A percentile compares a stretch with the other conserved stretches of the same genome.
phyloP scores from a whole-genome alignment of 2,329 filamentous ascomycete species.

The Pseudovirgaria hyperparasitica region DNA sequence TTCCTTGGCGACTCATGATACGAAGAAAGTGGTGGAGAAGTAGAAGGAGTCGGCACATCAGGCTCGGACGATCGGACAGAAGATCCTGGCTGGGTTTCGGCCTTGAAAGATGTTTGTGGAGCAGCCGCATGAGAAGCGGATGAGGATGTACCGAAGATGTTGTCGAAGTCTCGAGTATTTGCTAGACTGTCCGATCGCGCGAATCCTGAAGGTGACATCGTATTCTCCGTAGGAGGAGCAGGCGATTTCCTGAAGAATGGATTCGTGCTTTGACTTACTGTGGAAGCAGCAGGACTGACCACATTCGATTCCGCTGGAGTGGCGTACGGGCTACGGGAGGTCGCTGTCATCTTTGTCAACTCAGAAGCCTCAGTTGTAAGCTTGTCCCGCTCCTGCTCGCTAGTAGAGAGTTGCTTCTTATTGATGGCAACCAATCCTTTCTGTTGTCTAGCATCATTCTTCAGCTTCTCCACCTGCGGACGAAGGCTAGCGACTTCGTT shows the following conservation, averaged over 20 bases:
- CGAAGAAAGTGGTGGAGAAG: slow-evolving; percentile 45
- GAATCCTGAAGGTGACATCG: slow-evolving; percentile 38
- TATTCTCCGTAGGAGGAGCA: slow-evolving; percentile 35
- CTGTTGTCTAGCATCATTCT: slow-evolving; percentile 83
- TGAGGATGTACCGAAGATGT: slow-evolving; percentile 67
- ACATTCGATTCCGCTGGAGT: slow-evolving; percentile 32
- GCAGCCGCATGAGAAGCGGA: slow-evolving; percentile 30
- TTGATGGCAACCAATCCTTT: slow-evolving; percentile 96
- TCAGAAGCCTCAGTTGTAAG: slow-evolving; percentile 67
- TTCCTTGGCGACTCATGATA: slow-evolving; percentile 42
- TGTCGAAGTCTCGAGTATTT: slow-evolving; percentile 50
- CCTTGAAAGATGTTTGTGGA: slow-evolving; percentile 49
- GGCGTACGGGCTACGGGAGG: slow-evolving; percentile 25
- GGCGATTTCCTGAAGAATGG: slow-evolving; percentile 72
- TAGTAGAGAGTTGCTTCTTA: slow-evolving; percentile 89
- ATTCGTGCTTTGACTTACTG: slow-evolving; percentile 65
- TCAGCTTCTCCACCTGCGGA: slow-evolving; percentile 85
- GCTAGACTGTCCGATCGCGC: slow-evolving; percentile 21
- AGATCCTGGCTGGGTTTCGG: slow-evolving; percentile 30
- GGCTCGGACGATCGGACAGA: slow-evolving; percentile 33
- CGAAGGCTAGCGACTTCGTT: slow-evolving; percentile 72
- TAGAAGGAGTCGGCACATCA: slow-evolving; percentile 47
- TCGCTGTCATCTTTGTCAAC: slow-evolving; percentile 50
- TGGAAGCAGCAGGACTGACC: slow-evolving; percentile 51
- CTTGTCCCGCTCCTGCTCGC: slow-evolving; percentile 79